Base-by-base conservation (phyloP, 768 basidiomycete genomes). In the Pleurotus tuber-regium region DNA sequence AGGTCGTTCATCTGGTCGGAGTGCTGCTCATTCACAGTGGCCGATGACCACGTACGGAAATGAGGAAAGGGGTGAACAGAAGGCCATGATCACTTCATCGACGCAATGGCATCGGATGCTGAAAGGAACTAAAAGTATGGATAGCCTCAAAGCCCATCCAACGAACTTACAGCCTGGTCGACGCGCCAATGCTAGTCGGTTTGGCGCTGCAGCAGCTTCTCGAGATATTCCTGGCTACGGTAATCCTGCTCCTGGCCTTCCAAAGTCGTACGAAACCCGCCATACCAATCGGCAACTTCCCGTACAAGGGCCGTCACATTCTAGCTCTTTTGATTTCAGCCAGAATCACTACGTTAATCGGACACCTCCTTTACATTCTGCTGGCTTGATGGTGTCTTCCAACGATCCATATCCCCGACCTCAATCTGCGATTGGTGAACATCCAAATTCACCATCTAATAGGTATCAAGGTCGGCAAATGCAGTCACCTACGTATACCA, bases 361-460 rank as follows among this genome's bases (percentile, higher is more conserved):
- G 25, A 40, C 56, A 11, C 57, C 63, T 18, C 46, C 28, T 40
- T 43, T 52, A 24, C 53, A 55, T 46, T 57, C 53, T 7, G 30
- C 59, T 38, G 58, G 52, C 35, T 59, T 70, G 44, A 64, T 74
- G 49, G 76, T 79, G 12, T 74, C 80, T 4, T 71, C 61, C 50
- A 71, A 75, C 44, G 86, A 88, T 1, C 82, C 84, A 1, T 79
- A 75, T 59, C 75, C 80, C 16, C 77, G 86, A 30, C 83, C 87
- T 1, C 80, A 75, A 43, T 87, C 87, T 26, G 82, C 85, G 10
- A 61, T 75, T n/a, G 82, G 77, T 42, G 78, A 81, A 47, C 61
- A 73, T 12, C 58, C 70, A 30, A 65, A 69, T 4, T 72, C 77
- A 8, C 70, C 75, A n/a, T 63, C 69, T 8, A 63, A 65, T 24